Conservation (phyloP, 441 rosid species). For the Lepidium campestre region DNA sequence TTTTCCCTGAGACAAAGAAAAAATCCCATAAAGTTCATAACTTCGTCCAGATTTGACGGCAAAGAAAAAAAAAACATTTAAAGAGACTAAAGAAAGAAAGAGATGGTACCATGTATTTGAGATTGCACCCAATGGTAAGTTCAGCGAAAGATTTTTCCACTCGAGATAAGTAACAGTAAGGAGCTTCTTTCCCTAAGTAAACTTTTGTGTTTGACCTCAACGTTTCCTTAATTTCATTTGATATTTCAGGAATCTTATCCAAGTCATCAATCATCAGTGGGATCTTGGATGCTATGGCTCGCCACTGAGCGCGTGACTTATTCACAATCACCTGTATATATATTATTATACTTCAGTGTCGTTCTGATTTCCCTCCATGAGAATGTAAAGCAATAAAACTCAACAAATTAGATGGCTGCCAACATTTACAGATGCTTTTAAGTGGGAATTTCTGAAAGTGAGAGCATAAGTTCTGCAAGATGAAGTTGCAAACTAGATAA, state of each 20-base stretch:
- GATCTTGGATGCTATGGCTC: constrained; percentile 52
- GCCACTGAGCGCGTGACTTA: constrained; percentile 81
- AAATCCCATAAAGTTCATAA: not conserved
- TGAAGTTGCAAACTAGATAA: not conserved
- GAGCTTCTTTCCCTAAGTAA: constrained; percentile 74
- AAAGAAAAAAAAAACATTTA: not conserved
- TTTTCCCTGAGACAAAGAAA: constrained; percentile 44
- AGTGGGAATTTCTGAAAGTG: not conserved
- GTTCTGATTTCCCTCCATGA: not conserved
- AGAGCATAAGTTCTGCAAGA: not conserved
- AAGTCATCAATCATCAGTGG: constrained; percentile 59
- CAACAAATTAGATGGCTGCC: not conserved
- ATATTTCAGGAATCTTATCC: constrained; percentile 65
- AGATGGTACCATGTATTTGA: constrained; percentile 53
- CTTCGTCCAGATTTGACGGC: not conserved
- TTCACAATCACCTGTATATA: constrained; percentile 67
- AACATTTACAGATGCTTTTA: not conserved
- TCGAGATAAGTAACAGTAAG: constrained; percentile 73
- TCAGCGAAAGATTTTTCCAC: constrained; percentile 67
- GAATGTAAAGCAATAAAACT: not conserved
- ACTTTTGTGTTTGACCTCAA: constrained; percentile 58
- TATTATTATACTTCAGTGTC: not conserved
- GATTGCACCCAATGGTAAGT: constrained; percentile 80
- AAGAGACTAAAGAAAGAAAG: not conserved
- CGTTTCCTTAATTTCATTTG: constrained; percentile 61